Evolutionary conservation across 345 rosid genomes (phyloP).

Genomic region (Odontarrhena argentea): DNA sequence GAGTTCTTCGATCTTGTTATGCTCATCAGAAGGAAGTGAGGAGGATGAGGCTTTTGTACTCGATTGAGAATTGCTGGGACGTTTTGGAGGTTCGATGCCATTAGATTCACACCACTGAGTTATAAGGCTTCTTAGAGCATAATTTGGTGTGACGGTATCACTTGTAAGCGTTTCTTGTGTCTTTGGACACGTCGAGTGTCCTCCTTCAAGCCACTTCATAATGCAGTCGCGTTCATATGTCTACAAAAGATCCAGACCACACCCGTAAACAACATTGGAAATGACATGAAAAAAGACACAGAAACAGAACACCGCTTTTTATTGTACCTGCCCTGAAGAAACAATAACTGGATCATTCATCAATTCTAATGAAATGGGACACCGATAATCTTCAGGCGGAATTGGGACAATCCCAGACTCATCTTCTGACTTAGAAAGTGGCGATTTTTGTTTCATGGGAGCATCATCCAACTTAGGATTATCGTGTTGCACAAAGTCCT

Average conservation of each 20-base stretch:
- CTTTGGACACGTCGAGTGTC: slow-evolving; percentile 86
- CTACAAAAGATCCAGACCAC: slow-evolving; percentile 15
- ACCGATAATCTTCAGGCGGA: slow-evolving; percentile 85
- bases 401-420: slow-evolving; percentile 50
- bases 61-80: slow-evolving; percentile 60
- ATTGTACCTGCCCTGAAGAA: slow-evolving; percentile 87
- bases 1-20: slow-evolving; percentile 59
- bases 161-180: slow-evolving; percentile 69
- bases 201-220: slow-evolving; percentile 85
- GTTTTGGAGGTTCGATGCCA: slow-evolving; percentile 81
- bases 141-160: slow-evolving; percentile 73
- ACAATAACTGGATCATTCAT: slow-evolving; percentile 96
- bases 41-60: slow-evolving; percentile 55
- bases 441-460: slow-evolving; percentile 48
- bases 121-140: slow-evolving; percentile 85
- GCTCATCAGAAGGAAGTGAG: slow-evolving; percentile 57
- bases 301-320: background rate
- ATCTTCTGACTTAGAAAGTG: slow-evolving; percentile 42
- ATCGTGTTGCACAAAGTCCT: slow-evolving; percentile 83
- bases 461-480: slow-evolving; percentile 51
- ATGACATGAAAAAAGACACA: background rate
- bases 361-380: slow-evolving; percentile 87
- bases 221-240: slow-evolving; percentile 52
- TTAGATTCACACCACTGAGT: slow-evolving; percentile 94
- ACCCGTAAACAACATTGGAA: background rate